phyloP scores from a whole-genome alignment of 805 yeast genomes.

The Schwanniomyces yamadae region DNA sequence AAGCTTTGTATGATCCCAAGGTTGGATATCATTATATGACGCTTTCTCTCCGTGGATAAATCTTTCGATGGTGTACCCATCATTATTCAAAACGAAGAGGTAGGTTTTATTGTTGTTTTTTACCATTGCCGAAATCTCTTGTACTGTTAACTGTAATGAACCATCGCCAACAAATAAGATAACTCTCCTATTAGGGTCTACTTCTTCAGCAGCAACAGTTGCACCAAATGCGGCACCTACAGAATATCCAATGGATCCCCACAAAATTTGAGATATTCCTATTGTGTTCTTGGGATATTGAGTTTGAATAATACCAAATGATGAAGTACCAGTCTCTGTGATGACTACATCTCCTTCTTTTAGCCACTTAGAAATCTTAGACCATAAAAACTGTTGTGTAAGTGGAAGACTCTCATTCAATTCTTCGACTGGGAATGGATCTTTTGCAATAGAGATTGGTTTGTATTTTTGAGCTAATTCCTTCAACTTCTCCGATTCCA shows the following conservation, averaged over 20 bases:
- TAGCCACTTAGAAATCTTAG: slow-evolving; percentile 25
- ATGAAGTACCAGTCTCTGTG: slow-evolving; percentile 38
- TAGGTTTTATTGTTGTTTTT: slow-evolving; percentile 34
- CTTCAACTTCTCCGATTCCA: slow-evolving; percentile 8
- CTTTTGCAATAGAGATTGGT: slow-evolving; percentile 13
- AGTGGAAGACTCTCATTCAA: slow-evolving; percentile 10
- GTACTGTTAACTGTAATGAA: slow-evolving; percentile 42
- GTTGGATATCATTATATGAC: slow-evolving; percentile 37
- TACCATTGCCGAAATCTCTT: slow-evolving; percentile 39
- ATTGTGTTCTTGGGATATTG: slow-evolving; percentile 27
- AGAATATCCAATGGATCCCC: slow-evolving; percentile 37
- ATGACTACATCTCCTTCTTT: slow-evolving; percentile 31
- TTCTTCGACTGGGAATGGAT: slow-evolving; percentile 12
- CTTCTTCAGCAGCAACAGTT: slow-evolving; percentile 31
- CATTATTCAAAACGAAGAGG: slow-evolving; percentile 40
- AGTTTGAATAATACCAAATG: slow-evolving; percentile 35
- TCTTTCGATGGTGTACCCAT: slow-evolving; percentile 41
- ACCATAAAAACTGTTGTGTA: slow-evolving; percentile 34
- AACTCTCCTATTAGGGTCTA: slow-evolving; percentile 33
- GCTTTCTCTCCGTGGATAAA: slow-evolving; percentile 39
- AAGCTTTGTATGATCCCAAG: slow-evolving; percentile 36
- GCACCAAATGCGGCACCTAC: slow-evolving; percentile 38
- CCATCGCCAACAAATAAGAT: slow-evolving; percentile 44
- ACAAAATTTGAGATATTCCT: slow-evolving; percentile 35
- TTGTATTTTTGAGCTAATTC: slow-evolving; percentile 10